These are phyloP conservation scores for thale cress (Arabidopsis thaliana) DNA, from an alignment of 345 rosid species.

Conservation along the genomic window TAIR10.1 NC_003076.8:19083501-19084000, in stretches of 20 bases:
- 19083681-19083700: slow-evolving; percentile 4
- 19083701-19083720: slow-evolving; percentile 18
- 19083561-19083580: slow-evolving; percentile 95
- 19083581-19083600: slow-evolving; percentile 99
- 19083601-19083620: slow-evolving; percentile 40
- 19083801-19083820: slow-evolving; percentile 32
- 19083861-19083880: slow-evolving; percentile 6
- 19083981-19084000: slow-evolving; percentile 98
- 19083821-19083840: slow-evolving; percentile 6
- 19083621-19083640: background rate
- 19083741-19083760: slow-evolving; percentile 1
- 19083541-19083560: slow-evolving; percentile 87
- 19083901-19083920: slow-evolving; percentile 81
- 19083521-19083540: slow-evolving; percentile 81
- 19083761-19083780: background rate
- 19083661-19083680: slow-evolving; percentile 20
- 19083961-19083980: slow-evolving; percentile 97
- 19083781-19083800: slow-evolving; percentile 10
- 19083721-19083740: background rate
- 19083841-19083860: slow-evolving; percentile 5
- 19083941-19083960: slow-evolving; percentile 83
- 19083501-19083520: slow-evolving; percentile 96
- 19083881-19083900: slow-evolving; percentile 87
- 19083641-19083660: slow-evolving; percentile 4
- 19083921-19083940: slow-evolving; percentile 90